These are phyloP conservation scores for Leucocoprinus sp. DNA, from an alignment of 768 basidiomycete genomes.

Conservation along the genomic window DNA sequence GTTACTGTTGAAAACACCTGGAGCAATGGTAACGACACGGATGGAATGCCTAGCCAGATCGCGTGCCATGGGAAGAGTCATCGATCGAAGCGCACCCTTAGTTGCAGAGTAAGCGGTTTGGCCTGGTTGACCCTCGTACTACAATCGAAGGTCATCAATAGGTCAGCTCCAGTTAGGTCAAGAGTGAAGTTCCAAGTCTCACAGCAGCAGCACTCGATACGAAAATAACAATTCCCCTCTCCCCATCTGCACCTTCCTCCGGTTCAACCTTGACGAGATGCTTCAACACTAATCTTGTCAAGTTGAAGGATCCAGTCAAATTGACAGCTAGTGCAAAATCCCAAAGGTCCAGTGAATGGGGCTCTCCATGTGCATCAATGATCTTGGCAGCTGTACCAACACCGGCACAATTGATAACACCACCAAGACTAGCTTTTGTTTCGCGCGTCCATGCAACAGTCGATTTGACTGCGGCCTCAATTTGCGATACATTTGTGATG, in stretches of 20 bases:
- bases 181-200: slow-evolving; percentile 10
- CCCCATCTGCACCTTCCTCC: slow-evolving; percentile 40
- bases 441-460: slow-evolving; percentile 32
- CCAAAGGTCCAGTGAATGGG: slow-evolving; percentile 45
- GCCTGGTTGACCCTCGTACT: slow-evolving; percentile 52
- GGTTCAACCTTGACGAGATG: slow-evolving; percentile 40
- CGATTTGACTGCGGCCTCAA: slow-evolving; percentile 29
- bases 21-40: slow-evolving; percentile 49
- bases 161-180: background rate
- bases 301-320: slow-evolving; percentile 50
- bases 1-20: slow-evolving; percentile 42
- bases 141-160: too few species aligned
- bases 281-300: slow-evolving; percentile 44
- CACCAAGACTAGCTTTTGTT: slow-evolving; percentile 41
- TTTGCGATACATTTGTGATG: slow-evolving; percentile 28
- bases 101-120: slow-evolving; percentile 49
- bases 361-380: slow-evolving; percentile 35
- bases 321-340: slow-evolving; percentile 45
- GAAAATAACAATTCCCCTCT: slow-evolving; percentile 51
- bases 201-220: slow-evolving; percentile 50
- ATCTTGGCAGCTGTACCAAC: slow-evolving; percentile 39
- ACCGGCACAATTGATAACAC: slow-evolving; percentile 53
- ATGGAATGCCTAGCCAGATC: slow-evolving; percentile 46
- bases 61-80: slow-evolving; percentile 55
- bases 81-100: slow-evolving; percentile 48